Conservation (phyloP, 768 basidiomycete species). For the Pleurotus cornucopiae region DNA sequence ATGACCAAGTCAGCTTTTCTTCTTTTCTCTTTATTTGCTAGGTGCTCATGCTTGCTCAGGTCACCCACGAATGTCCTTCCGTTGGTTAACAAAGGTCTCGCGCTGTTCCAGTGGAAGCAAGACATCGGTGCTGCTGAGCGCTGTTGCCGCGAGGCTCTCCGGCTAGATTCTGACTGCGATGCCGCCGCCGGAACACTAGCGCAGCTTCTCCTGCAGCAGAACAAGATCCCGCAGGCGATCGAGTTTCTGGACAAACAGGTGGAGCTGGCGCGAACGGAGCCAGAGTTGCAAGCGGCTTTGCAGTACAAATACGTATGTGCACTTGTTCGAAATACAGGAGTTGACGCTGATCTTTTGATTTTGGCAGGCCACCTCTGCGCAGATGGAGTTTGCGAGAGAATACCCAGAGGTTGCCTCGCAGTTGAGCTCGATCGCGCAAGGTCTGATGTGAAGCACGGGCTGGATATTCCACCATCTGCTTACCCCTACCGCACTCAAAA, state of each 20-base stretch:
- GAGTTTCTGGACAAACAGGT: constrained; percentile 83
- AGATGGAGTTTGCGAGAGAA: constrained; percentile 76
- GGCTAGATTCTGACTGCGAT: constrained; percentile 90
- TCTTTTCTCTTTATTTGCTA: not conserved
- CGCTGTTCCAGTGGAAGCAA: constrained; percentile 93
- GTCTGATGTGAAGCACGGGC: constrained; percentile 13
- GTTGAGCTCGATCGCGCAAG: constrained; percentile 40
- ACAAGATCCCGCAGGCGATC: constrained; percentile 81
- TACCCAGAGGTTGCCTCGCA: constrained; percentile 85
- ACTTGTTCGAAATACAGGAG: not conserved
- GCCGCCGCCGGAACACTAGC: constrained; percentile 95
- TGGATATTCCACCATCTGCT: not conserved
- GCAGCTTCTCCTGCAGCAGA: constrained; percentile 88
- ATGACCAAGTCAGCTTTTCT: constrained; percentile 52
- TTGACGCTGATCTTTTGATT: constrained; percentile 8
- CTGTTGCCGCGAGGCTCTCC: constrained; percentile 84
- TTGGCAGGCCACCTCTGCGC: constrained; percentile 71
- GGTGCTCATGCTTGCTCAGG: constrained; percentile 14
- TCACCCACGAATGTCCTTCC: constrained; percentile 77
- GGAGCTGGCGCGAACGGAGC: constrained; percentile 85
- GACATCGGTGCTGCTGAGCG: constrained; percentile 78
- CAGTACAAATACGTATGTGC: constrained; percentile 67
- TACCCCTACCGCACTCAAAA: not conserved
- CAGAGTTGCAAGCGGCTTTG: constrained; percentile 75
- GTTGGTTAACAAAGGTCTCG: constrained; percentile 96